phyloP scores from a whole-genome alignment of 768 basidiomycete genomes.

The Leucocoprinus birnbaumii region DNA sequence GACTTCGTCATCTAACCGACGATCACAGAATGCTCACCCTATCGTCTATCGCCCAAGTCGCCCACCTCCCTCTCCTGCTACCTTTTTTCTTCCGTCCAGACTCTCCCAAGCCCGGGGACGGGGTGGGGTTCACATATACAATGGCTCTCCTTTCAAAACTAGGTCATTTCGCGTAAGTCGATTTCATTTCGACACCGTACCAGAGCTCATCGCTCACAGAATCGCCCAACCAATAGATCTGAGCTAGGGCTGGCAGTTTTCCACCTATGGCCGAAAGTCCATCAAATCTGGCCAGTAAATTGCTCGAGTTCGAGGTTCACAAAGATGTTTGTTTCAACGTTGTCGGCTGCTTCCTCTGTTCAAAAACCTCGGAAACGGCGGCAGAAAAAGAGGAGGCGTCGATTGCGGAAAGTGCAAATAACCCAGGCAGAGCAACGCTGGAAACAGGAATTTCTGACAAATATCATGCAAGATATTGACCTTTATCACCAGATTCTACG shows the following conservation, averaged over 20 bases:
- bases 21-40: background rate
- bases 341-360: too few species aligned
- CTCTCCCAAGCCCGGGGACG: background rate
- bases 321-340: too few species aligned
- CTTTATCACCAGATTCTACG: conserved; percentile 59
- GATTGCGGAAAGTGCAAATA: background rate
- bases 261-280: background rate
- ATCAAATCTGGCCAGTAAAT: too few species aligned
- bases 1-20: background rate
- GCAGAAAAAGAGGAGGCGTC: background rate
- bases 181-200: background rate
- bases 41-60: background rate
- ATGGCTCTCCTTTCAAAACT: background rate
- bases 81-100: conserved; percentile 9
- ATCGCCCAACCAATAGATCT: background rate
- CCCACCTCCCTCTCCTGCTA: background rate
- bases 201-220: conserved; percentile 11
- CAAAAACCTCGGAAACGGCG: too few species aligned
- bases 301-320: too few species aligned
- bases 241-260: background rate
- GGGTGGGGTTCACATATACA: background rate
- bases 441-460: conserved; percentile 36
- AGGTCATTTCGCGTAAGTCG: background rate
- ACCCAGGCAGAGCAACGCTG: conserved; percentile 22
- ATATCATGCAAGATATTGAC: conserved; percentile 40